A percentile compares a stretch with the other conserved stretches of the same genome.
phyloP scores from a whole-genome alignment of 805 yeast species.

The Kazachstania africana region DNA sequence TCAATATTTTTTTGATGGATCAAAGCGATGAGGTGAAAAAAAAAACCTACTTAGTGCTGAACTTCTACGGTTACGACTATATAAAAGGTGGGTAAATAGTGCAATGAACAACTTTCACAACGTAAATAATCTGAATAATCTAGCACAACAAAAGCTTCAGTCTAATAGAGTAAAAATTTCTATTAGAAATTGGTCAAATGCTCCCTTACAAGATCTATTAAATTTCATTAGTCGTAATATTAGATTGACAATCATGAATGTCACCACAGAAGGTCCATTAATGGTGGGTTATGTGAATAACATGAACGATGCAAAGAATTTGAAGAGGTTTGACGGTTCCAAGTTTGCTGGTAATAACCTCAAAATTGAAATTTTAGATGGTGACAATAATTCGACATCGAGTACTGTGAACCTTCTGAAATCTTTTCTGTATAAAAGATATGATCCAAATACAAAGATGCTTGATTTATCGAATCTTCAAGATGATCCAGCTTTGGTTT shows the following conservation, averaged over 20 bases:
- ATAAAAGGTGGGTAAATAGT: too few relatives aligned
- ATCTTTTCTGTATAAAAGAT: constrained; percentile 51
- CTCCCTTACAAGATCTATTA: constrained; percentile 54
- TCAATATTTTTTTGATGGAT: too few relatives aligned
- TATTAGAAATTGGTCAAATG: constrained; percentile 74
- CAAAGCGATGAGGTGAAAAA: too few relatives aligned
- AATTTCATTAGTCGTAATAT: constrained; percentile 61
- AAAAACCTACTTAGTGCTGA: too few relatives aligned
- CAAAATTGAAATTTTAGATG: constrained; percentile 33
- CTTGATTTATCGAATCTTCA: constrained; percentile 57
- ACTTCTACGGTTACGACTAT: too few relatives aligned
- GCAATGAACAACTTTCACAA: constrained; percentile 19
- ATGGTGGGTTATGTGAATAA: constrained; percentile 48
- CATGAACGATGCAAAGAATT: constrained; percentile 43
- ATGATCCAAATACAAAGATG: constrained; percentile 50
- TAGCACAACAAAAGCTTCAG: constrained; percentile 19
- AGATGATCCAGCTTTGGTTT: constrained; percentile 47
- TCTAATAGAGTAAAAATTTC: constrained; percentile 41
- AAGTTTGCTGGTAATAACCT: constrained; percentile 67
- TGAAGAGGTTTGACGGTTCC: constrained; percentile 60
- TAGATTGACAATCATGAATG: constrained; percentile 41
- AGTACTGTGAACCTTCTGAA: constrained; percentile 53
- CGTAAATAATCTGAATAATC: constrained; percentile 15
- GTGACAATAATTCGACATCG: constrained; percentile 14
- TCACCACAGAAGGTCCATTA: constrained; percentile 39